These are phyloP conservation scores for Aspergillus sp. DNA, from an alignment of 2,329 filamentous ascomycete genomes.

Conservation along the genomic window DNA sequence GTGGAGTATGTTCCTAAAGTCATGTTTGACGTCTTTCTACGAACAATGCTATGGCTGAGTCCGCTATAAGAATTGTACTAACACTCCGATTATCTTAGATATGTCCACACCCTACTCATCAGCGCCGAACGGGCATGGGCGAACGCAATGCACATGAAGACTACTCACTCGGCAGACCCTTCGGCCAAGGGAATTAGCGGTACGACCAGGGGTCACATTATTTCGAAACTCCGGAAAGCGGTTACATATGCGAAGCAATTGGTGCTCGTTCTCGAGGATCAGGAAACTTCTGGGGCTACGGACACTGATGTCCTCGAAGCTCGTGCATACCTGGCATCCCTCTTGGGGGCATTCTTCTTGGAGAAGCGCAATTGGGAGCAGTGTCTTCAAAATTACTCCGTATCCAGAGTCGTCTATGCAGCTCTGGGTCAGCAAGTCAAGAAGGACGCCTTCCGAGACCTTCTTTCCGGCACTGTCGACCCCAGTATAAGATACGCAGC, in stretches of 20 bases:
- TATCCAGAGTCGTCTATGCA: conserved; percentile 79
- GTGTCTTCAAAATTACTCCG: conserved; percentile 74
- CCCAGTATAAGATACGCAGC: conserved; percentile 92
- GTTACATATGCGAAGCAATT: conserved; percentile 69
- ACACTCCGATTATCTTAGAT: conserved; percentile 52
- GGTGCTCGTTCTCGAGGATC: conserved; percentile 65
- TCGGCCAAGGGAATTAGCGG: conserved; percentile 72
- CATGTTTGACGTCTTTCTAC: neutral
- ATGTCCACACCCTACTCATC: conserved; percentile 76
- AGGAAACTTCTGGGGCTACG: conserved; percentile 63
- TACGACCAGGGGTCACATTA: conserved; percentile 80
- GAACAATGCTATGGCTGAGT: neutral
- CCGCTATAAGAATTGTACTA: neutral
- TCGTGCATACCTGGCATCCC: conserved; percentile 74
- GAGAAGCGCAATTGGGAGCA: conserved; percentile 85
- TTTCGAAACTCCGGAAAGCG: conserved; percentile 83
- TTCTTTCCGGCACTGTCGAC: conserved; percentile 82
- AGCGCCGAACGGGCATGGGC: conserved; percentile 91
- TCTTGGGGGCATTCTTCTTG: conserved; percentile 76
- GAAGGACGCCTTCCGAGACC: conserved; percentile 80
- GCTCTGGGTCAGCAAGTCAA: conserved; percentile 65
- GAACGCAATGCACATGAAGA: conserved; percentile 92
- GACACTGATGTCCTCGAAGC: conserved; percentile 78
- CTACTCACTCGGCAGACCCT: conserved; percentile 74
- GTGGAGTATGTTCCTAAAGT: conserved; percentile 62